phyloP scores from a whole-genome alignment of 2,329 filamentous ascomycete species.

The Colletotrichum siamense region DNA sequence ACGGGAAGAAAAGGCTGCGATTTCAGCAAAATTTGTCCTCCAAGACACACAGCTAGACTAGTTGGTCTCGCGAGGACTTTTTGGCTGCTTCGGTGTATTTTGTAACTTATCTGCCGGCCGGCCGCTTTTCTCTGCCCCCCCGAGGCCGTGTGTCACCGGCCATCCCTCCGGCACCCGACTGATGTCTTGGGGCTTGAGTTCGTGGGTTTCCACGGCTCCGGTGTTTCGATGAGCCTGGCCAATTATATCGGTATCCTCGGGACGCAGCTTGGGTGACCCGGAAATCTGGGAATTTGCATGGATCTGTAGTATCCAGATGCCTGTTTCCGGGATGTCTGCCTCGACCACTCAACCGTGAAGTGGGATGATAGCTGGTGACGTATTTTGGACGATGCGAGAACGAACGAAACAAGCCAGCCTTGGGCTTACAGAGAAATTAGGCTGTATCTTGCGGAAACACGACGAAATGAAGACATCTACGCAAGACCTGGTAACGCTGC shows the following conservation, averaged over 20 bases:
- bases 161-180: neutral
- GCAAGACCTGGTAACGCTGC: neutral
- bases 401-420: fast-evolving
- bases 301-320: neutral
- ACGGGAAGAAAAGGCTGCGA: neutral
- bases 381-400: neutral
- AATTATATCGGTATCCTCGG: neutral
- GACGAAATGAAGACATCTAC: neutral
- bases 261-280: neutral
- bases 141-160: neutral
- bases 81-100: neutral
- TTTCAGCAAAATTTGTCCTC: neutral
- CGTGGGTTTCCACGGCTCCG: neutral
- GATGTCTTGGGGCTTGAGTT: neutral
- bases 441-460: neutral
- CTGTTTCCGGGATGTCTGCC: neutral
- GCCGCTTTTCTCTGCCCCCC: neutral
- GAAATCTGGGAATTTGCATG: neutral
- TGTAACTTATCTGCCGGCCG: neutral
- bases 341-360: neutral
- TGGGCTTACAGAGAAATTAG: fast-evolving
- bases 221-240: neutral
- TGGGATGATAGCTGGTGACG: neutral
- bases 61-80: fast-evolving
- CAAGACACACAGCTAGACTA: neutral